Evolutionary conservation across 2,329 filamentous ascomycete genomes (phyloP).

Genomic region (Cladosporium phlei): DNA sequence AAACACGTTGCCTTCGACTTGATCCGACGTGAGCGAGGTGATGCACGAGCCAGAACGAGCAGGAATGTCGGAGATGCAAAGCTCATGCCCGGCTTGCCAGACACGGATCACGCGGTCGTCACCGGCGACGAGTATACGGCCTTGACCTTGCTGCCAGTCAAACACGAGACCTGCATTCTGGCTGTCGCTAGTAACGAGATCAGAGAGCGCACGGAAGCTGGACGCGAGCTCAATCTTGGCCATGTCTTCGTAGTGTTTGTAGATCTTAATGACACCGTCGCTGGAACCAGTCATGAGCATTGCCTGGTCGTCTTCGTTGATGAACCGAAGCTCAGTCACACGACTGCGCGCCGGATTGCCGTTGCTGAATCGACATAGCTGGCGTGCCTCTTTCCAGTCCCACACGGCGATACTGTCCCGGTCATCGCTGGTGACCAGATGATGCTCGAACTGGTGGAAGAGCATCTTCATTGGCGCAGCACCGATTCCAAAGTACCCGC

Average conservation of each 20-base stretch:
- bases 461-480: conserved; percentile 88
- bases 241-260: conserved; percentile 80
- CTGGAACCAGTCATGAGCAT: conserved; percentile 92
- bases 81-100: conserved; percentile 91
- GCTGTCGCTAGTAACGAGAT: conserved; percentile 81
- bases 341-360: conserved; percentile 86
- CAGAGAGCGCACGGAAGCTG: conserved; percentile 84
- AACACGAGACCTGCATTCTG: conserved; percentile 94
- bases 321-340: conserved; percentile 92
- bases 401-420: conserved; percentile 82
- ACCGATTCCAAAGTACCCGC: conserved; percentile 80
- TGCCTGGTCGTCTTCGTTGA: conserved; percentile 97
- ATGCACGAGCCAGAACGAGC: conserved; percentile 93
- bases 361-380: conserved; percentile 83
- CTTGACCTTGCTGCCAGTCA: conserved; percentile 98
- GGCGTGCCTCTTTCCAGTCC: conserved; percentile 79
- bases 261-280: conserved; percentile 89
- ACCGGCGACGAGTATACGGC: conserved; percentile 88
- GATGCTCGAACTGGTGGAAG: conserved; percentile 96
- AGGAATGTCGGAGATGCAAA: conserved; percentile 87
- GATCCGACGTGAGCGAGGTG: conserved; percentile 90
- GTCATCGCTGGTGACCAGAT: conserved; percentile 89
- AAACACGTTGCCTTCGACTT: conserved; percentile 95
- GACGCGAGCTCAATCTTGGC: conserved; percentile 78
- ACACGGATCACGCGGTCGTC: conserved; percentile 93